Percentiles rank a stretch among this genome's conserved stretches.
These are phyloP conservation scores for Cutaneotrichosporon cyanovorans DNA, from an alignment of 1,284 basidiomycete species.

Conservation along the genomic window DNA sequence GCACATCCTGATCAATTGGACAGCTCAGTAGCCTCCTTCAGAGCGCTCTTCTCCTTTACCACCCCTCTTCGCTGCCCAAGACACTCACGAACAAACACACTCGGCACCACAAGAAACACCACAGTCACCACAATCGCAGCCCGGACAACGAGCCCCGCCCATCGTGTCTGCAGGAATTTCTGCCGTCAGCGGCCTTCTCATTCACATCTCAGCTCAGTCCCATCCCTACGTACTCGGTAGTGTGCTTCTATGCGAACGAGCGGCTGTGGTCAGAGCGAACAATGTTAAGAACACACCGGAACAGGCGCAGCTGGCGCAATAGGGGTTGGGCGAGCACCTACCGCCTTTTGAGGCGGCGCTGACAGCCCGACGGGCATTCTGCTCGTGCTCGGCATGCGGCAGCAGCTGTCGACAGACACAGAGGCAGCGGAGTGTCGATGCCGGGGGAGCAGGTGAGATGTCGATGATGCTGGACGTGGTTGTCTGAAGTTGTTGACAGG, in stretches of 20 bases:
- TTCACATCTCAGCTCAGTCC: background rate
- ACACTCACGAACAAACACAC: slow-evolving; percentile 6
- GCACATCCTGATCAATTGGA: too few relatives aligned
- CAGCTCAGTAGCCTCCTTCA: too few relatives aligned
- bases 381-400: too few relatives aligned
- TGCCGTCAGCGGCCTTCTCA: slow-evolving; percentile 8
- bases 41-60: too few relatives aligned
- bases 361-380: background rate
- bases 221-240: slow-evolving; percentile 10
- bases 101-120: slow-evolving; percentile 16
- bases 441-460: background rate
- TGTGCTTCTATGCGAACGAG: slow-evolving; percentile 28
- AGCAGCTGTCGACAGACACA: background rate
- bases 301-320: too few relatives aligned
- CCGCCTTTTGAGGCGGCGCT: background rate
- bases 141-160: slow-evolving; percentile 18
- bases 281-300: too few relatives aligned
- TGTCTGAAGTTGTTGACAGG: background rate
- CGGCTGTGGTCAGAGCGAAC: slow-evolving; percentile 12
- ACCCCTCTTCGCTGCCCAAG: background rate
- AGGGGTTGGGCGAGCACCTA: background rate
- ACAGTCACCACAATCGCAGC: slow-evolving; percentile 7
- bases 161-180: slow-evolving; percentile 29
- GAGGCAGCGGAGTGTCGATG: background rate
- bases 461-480: background rate